A percentile compares a stretch with the other conserved stretches of the same genome.
These are phyloP conservation scores for Atractiella rhizophila DNA, from an alignment of 768 basidiomycete genomes.

Conservation along the genomic window DNA sequence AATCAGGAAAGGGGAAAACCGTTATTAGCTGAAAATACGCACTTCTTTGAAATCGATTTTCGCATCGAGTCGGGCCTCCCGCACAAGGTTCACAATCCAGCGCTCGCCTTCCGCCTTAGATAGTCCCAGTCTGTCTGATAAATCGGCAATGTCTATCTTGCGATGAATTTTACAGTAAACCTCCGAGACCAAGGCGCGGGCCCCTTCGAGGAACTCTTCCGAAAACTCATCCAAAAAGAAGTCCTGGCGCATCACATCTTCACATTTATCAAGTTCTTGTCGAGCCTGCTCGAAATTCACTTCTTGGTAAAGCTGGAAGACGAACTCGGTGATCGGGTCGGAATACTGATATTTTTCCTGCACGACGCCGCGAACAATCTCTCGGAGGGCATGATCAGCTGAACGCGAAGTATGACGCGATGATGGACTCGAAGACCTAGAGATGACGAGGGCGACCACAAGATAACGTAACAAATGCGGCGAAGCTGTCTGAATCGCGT, in stretches of 20 bases:
- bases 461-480: conserved; percentile 92
- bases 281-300: conserved; percentile 61
- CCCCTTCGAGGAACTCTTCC: conserved; percentile 90
- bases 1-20: not conserved
- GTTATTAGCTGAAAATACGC: not conserved
- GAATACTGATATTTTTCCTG: conserved; percentile 88
- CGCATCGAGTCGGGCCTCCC: conserved; percentile 91
- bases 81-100: conserved; percentile 97
- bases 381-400: conserved; percentile 36
- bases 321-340: conserved; percentile 76
- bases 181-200: conserved; percentile 83
- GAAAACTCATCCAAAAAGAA: conserved; percentile 79
- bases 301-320: conserved; percentile 77
- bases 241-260: conserved; percentile 55
- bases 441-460: conserved; percentile 72
- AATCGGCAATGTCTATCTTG: conserved; percentile 32
- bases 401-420: conserved; percentile 16
- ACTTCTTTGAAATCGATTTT: conserved; percentile 95
- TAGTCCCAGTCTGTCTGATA: conserved; percentile 77
- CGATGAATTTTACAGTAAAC: conserved; percentile 95
- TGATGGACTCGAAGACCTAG: conserved; percentile 48
- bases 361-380: conserved; percentile 78
- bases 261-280: no score
- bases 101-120: conserved; percentile 91
- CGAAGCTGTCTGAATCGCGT: conserved; percentile 85